Conservation (phyloP, 2,329 filamentous ascomycete genomes). For the Penicillium sp. region DNA sequence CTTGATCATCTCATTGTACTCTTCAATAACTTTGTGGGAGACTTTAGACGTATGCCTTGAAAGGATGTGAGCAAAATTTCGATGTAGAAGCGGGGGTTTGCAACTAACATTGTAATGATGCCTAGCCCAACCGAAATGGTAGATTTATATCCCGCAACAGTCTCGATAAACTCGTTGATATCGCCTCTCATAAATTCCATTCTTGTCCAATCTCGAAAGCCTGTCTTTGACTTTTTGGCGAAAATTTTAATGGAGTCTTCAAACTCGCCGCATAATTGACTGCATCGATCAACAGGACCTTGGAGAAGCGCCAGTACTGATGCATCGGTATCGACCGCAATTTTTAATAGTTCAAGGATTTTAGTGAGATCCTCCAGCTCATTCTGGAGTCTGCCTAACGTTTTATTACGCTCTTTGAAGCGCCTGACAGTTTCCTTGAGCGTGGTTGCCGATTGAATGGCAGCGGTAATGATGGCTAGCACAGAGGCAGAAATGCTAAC, state of each 20-base stretch:
- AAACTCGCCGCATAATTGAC: constrained; percentile 44
- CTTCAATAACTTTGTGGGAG: constrained; percentile 35
- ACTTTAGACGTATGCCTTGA: constrained; percentile 39
- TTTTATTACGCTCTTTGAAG: constrained; percentile 43
- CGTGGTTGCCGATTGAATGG: constrained; percentile 40
- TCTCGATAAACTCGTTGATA: constrained; percentile 49
- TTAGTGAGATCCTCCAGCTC: constrained; percentile 40
- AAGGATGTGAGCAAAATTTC: background rate
- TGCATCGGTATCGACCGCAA: constrained; percentile 24
- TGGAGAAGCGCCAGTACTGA: constrained; percentile 38
- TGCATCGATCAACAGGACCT: constrained; percentile 44
- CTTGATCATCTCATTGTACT: constrained; percentile 47
- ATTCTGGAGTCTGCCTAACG: constrained; percentile 37
- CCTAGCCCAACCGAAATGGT: constrained; percentile 46
- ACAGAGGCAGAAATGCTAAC: constrained; percentile 40
- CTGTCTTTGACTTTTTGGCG: constrained; percentile 36
- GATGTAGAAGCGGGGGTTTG: background rate
- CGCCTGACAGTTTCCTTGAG: constrained; percentile 41
- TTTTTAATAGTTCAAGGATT: constrained; percentile 38
- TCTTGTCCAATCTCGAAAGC: constrained; percentile 47
- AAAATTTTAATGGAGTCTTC: constrained; percentile 44
- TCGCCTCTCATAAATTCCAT: constrained; percentile 49
- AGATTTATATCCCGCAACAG: constrained; percentile 45
- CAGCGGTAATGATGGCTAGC: constrained; percentile 39
- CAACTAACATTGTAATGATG: constrained; percentile 43